Evolutionary conservation across 1,284 basidiomycete species (phyloP).

Genomic region (Cutaneotrichosporon daszewskae): DNA sequence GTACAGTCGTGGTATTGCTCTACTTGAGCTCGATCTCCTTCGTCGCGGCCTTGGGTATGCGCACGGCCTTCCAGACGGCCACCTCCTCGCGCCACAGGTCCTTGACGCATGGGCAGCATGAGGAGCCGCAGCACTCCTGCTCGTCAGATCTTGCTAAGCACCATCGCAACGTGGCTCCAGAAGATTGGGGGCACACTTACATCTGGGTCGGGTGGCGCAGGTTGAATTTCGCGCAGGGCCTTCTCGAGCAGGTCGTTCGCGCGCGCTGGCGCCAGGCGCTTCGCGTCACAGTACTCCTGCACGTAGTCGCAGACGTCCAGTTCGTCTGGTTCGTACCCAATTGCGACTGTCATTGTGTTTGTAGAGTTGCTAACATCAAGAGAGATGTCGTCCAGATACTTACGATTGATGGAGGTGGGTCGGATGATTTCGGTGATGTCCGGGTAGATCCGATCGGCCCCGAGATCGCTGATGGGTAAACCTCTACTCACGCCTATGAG

Average conservation of each 20-base stretch:
- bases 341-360: no score
- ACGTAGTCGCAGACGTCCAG: constrained; percentile 17
- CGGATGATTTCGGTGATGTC: no score
- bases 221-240: constrained; percentile 4
- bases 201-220: constrained; percentile 12
- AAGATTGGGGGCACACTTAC: constrained; percentile 4
- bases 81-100: constrained; percentile 20
- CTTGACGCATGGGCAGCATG: constrained; percentile 19
- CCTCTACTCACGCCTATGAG: no score
- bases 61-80: constrained; percentile 17
- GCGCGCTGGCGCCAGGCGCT: constrained; percentile 13
- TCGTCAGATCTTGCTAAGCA: neutral
- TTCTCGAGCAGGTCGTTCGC: constrained; percentile 16
- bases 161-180: neutral
- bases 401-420: no score
- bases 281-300: constrained; percentile 14
- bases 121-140: constrained; percentile 18
- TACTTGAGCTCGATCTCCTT: no score
- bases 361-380: no score
- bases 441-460: no score
- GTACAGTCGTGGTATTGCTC: no score
- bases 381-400: no score
- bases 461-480: no score
- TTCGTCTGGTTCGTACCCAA: constrained; percentile 8
- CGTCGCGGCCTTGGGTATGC: no score